Base-by-base conservation (phyloP, 1,284 basidiomycete species). In the Ganoderma lucidum region DNA sequence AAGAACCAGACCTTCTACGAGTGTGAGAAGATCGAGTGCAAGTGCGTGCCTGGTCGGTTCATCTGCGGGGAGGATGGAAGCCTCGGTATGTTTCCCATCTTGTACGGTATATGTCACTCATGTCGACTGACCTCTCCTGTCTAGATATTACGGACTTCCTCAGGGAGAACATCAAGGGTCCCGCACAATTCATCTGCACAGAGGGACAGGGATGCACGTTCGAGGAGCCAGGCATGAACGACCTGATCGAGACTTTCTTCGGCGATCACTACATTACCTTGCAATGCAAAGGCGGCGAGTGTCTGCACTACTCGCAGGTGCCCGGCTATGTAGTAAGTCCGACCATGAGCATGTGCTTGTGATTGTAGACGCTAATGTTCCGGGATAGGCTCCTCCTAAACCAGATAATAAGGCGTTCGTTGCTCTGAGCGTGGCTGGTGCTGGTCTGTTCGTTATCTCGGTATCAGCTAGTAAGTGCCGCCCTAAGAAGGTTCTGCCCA, bases 91-190 rank as follows among this genome's bases (percentile, higher is more conserved):
- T 86, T 12, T 62, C 28, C 32, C 23, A 4, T 0, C 14, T 17
- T 45, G 14, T 35, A 30, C 8, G 60, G 6, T 19, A n/a, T 17
- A 15, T 10, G 6, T 6, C n/a, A 2, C 8, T 48, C 9, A n/a
- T 58, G 19, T 66, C 60, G 56, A 39, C 17, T 61, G 37, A 30
- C n/a, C 23, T 9, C 41, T 68, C n/a, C 70, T 28, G 14, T 45
- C n/a, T 45, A 96, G 96, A 99, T 79, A 98, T 99, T 75, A 90
- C 91, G 67, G 97, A 99, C 70, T 99, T 99, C 81, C 85, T 99
- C 71, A 87, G 82, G 32, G 92, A 98, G 75, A 90, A 95, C 75
- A 98, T 99, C 81, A 93, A 90, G 71, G 97, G 97, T 0, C 97
- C 97, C 0, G 97, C 94, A 0, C 86, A 85, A 30, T 98, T 99